Percentiles rank a stretch among this genome's conserved stretches.
phyloP scores from a whole-genome alignment of 2,329 filamentous ascomycete genomes.

The Claviceps fusiformis region DNA sequence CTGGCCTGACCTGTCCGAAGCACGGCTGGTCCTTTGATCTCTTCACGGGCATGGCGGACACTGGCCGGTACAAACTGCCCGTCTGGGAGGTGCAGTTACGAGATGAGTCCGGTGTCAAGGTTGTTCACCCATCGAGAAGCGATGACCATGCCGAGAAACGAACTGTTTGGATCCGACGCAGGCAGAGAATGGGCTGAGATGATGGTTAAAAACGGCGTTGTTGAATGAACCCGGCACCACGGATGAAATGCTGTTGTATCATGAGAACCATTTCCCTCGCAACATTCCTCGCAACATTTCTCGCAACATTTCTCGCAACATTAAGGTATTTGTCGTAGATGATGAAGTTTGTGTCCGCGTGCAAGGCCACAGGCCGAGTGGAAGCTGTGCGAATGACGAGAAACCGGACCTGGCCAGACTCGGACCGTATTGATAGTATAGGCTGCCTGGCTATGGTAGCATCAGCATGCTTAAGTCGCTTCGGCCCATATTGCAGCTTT shows the following conservation, averaged over 20 bases:
- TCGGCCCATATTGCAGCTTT: too few relatives aligned
- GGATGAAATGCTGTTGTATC: not conserved
- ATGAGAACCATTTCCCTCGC: too few relatives aligned
- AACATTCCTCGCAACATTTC: too few relatives aligned
- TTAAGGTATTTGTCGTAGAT: too few relatives aligned
- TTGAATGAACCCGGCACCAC: not conserved
- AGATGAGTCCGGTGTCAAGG: not conserved
- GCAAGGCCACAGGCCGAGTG: too few relatives aligned
- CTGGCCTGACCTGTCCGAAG: slow-evolving; percentile 53
- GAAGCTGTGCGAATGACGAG: too few relatives aligned
- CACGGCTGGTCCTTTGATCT: slow-evolving; percentile 62
- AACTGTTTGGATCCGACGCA: slow-evolving; percentile 31
- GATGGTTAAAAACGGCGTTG: not conserved
- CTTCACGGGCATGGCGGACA: slow-evolving; percentile 46
- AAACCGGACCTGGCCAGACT: too few relatives aligned
- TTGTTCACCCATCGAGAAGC: slow-evolving; percentile 1
- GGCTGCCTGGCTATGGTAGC: too few relatives aligned
- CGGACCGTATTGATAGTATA: too few relatives aligned
- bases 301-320: too few relatives aligned
- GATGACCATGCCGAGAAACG: slow-evolving; percentile 8
- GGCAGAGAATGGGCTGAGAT: slow-evolving; percentile 22
- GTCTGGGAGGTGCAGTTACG: slow-evolving; percentile 52
- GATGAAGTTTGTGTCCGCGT: too few relatives aligned
- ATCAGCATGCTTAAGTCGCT: too few relatives aligned
- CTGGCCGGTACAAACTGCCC: slow-evolving; percentile 45